phyloP scores from a whole-genome alignment of 2,329 filamentous ascomycete species.

The Xylaria sp. region DNA sequence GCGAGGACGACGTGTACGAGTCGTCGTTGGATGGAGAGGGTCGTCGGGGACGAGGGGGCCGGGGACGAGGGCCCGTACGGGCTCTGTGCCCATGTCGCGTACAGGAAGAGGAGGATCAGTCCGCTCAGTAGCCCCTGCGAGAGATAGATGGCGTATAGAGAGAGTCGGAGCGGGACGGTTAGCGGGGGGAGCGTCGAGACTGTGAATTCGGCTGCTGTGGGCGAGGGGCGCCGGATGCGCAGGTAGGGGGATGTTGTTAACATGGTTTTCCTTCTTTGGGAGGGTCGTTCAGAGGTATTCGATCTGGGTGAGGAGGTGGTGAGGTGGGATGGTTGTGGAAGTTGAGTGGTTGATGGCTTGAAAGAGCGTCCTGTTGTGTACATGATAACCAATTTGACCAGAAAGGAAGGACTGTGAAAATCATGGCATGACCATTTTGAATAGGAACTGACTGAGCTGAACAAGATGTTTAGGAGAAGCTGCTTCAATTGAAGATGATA shows the following conservation, averaged over 20 bases:
- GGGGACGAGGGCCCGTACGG: conserved; percentile 21
- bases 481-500: neutral
- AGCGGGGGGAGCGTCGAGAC: conserved; percentile 79
- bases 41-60: no score
- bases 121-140: conserved; percentile 56
- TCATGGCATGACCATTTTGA: neutral
- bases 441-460: neutral
- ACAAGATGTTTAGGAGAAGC: neutral
- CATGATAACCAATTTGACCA: neutral
- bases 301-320: neutral
- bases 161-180: conserved; percentile 59
- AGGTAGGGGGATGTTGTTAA: conserved; percentile 70
- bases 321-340: neutral
- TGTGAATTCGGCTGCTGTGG: conserved; percentile 91
- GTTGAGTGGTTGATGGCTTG: neutral
- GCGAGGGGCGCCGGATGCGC: conserved; percentile 74
- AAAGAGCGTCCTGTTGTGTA: neutral
- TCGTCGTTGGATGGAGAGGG: no score
- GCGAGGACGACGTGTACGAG: conserved; percentile 34
- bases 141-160: conserved; percentile 57
- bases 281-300: neutral
- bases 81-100: conserved; percentile 56
- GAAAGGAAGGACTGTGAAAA: neutral
- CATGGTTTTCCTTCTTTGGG: conserved; percentile 52
- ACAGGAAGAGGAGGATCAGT: conserved; percentile 59